A percentile compares a stretch with the other conserved stretches of the same genome.
Evolutionary conservation across 306 rosid species (phyloP).

Genomic region (Senna siamea): DNA sequence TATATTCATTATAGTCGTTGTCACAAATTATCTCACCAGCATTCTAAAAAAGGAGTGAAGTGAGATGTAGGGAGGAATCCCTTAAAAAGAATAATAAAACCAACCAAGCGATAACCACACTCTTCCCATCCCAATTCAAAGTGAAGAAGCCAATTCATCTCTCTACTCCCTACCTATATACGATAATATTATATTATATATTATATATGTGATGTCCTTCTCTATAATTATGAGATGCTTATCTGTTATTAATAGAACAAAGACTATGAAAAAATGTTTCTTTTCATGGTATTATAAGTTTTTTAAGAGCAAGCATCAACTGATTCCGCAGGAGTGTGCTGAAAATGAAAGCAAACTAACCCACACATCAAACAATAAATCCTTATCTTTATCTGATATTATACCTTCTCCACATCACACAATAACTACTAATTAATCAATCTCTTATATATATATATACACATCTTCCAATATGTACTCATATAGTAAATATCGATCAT

Average conservation of each 20-base stretch:
- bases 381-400: not conserved
- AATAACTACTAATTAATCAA: no score
- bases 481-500: no score
- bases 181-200: no score
- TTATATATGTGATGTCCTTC: no score
- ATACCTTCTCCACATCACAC: constrained; percentile 2
- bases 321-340: constrained; percentile 55
- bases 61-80: not conserved
- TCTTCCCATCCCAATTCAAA: no score
- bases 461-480: no score
- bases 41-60: not conserved
- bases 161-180: no score
- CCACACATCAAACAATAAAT: constrained; percentile 11
- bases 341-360: constrained; percentile 53
- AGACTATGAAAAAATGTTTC: constrained; percentile 42
- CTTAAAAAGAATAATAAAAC: not conserved
- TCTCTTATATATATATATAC: no score
- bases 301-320: constrained; percentile 46
- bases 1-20: constrained; percentile 7
- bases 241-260: constrained; percentile 33
- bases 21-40: constrained; percentile 27
- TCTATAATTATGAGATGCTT: no score
- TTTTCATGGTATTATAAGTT: constrained; percentile 36
- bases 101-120: not conserved
- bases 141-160: no score